phyloP scores from a whole-genome alignment of 2,329 filamentous ascomycete species.

The Raffaelea deltoideospora region DNA sequence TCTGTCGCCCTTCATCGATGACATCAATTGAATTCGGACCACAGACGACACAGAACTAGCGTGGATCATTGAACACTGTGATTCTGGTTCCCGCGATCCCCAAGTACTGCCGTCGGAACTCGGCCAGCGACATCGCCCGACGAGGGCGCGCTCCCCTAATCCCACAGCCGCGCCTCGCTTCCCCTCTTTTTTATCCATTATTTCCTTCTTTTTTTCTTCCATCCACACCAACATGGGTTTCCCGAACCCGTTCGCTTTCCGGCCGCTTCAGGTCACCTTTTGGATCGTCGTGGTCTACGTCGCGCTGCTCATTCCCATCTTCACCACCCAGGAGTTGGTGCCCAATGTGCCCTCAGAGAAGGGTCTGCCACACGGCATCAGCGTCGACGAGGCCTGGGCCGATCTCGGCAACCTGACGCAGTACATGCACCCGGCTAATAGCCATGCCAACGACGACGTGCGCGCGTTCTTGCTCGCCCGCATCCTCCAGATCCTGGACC shows the following conservation, averaged over 20 bases:
- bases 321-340: constrained; percentile 63
- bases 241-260: constrained; percentile 56
- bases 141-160: too few species aligned
- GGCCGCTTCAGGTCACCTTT: constrained; percentile 65
- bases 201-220: too few species aligned
- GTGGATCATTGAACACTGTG: too few species aligned
- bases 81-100: too few species aligned
- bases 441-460: constrained; percentile 64
- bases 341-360: constrained; percentile 45
- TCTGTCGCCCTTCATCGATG: too few species aligned
- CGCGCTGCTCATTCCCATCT: constrained; percentile 55
- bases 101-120: too few species aligned
- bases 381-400: constrained; percentile 73
- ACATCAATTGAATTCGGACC: too few species aligned
- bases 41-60: too few species aligned
- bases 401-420: constrained; percentile 65
- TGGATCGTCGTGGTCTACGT: constrained; percentile 65
- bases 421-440: constrained; percentile 80
- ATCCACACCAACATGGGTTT: too few species aligned
- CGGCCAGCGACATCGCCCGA: too few species aligned
- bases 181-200: not conserved
- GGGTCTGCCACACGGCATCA: constrained; percentile 44
- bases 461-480: constrained; percentile 60
- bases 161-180: too few species aligned
- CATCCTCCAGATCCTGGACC: constrained; percentile 52